Evolutionary conservation across 371 early-diverging fungal genomes (phyloP), one percentile per base, ranked within the genome.

Genomic region (Blastocladiella emersonii): DNA sequence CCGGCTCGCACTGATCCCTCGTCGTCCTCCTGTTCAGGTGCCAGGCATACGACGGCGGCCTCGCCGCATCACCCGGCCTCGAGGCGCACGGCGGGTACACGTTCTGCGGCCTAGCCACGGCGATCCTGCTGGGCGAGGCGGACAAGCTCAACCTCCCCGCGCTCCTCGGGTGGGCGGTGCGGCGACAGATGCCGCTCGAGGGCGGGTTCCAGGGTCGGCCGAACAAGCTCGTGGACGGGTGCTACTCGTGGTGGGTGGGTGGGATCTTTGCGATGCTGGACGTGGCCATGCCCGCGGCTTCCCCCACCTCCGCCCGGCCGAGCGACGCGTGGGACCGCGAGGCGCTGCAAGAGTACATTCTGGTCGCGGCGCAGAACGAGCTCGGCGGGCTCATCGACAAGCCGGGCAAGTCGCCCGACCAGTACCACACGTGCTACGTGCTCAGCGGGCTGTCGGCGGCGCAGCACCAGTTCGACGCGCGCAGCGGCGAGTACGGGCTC

Each of bases 51-150:
- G 98, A 98, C 71, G 99, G 99, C 19, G 99, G 98, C 2, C 79
- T 97, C 57, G 93, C 91, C 0, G 84, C 86, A 17, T 75, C 74
- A 57, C 96, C 96, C 0, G 89, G 88, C 3, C 82, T 85, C 17
- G 99, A 98, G 70, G 96, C 97, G 0, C 98, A 98, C 71, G 97
- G 96, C 56, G 98, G 99, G 0, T 98, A 98, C 72, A 89, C 94
- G 0, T 92, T 88, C 65, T 97, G 98, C 73, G 98, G 87, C 2
- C 63, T 95, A 39, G 98, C 96, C 0, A 90, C 95, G 0, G 70
- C 93, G 70, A 86, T 85, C 55, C 74, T 98, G 10, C 63, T 98
- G 17, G 85, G 81, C 44, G 72, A 76, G 36, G 72, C 83, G 23
- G 71, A 84, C 48, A 23, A 69, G 53, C 68, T 94, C 55, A 73